Percentiles rank a stretch among this genome's conserved stretches.
phyloP scores from a whole-genome alignment of 2,329 filamentous ascomycete species.

The Helotiales sp. region DNA sequence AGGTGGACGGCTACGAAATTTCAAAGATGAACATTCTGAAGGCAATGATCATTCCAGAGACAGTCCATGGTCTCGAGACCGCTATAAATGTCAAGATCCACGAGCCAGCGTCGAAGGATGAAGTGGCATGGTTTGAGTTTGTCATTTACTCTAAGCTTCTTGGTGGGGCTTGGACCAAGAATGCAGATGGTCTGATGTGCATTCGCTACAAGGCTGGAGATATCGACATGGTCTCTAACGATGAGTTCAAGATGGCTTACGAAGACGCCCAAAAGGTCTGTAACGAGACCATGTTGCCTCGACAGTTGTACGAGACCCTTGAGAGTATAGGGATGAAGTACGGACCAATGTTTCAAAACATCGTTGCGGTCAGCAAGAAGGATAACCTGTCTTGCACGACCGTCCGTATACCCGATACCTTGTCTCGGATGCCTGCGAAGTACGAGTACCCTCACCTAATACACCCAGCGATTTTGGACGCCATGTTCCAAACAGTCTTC shows the following conservation, averaged over 20 bases:
- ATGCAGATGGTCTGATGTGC: slow-evolving; percentile 14
- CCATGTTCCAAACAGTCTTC: slow-evolving; percentile 47
- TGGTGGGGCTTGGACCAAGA: slow-evolving; percentile 17
- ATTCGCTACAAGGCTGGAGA: slow-evolving; percentile 16
- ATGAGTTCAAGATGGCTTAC: background rate
- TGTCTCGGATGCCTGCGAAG: slow-evolving; percentile 48
- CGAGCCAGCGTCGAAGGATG: background rate
- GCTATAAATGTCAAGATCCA: slow-evolving; percentile 50
- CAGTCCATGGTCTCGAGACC: slow-evolving; percentile 54
- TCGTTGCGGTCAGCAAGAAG: slow-evolving; percentile 39
- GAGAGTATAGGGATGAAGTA: slow-evolving; percentile 30
- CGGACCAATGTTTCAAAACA: slow-evolving; percentile 40
- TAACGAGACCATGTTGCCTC: slow-evolving; percentile 46
- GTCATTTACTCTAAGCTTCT: slow-evolving; percentile 19
- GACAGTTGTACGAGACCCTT: slow-evolving; percentile 39
- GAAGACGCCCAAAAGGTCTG: slow-evolving; percentile 33
- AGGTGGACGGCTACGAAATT: slow-evolving; percentile 49
- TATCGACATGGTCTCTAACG: background rate
- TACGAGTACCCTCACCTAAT: slow-evolving; percentile 55
- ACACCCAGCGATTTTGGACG: slow-evolving; percentile 61
- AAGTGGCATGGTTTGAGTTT: slow-evolving; percentile 11
- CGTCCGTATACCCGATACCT: slow-evolving; percentile 31
- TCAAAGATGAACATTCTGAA: slow-evolving; percentile 53
- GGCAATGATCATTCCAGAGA: slow-evolving; percentile 56
- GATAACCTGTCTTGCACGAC: slow-evolving; percentile 33